phyloP scores from a whole-genome alignment of 768 basidiomycete genomes.

The Russula foetens region DNA sequence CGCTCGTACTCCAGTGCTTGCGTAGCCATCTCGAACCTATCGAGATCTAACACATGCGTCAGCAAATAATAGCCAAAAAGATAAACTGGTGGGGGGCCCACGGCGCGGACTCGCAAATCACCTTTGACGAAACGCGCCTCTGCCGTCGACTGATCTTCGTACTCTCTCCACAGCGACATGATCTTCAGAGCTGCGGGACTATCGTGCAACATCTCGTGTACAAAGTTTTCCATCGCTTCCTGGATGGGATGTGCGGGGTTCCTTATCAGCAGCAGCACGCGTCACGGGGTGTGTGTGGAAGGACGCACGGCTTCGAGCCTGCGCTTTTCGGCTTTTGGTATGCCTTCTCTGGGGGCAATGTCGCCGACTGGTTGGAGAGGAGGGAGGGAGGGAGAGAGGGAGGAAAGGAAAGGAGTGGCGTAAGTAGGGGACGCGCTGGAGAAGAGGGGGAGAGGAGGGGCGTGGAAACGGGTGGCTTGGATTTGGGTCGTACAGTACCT shows the following conservation, averaged over 20 bases:
- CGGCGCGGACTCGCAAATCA: conserved; percentile 34
- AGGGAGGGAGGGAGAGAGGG: neutral
- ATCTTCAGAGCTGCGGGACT: conserved; percentile 63
- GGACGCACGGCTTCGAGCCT: conserved; percentile 57
- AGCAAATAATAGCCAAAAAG: neutral
- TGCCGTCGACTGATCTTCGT: conserved; percentile 61
- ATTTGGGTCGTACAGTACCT: conserved; percentile 41
- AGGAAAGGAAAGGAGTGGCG: neutral
- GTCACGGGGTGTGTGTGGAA: no score
- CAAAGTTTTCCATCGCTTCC: conserved; percentile 88
- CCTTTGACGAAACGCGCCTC: conserved; percentile 90
- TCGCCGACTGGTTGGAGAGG: conserved; percentile 66
- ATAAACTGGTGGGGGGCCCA: no score
- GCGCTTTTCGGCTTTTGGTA: conserved; percentile 74
- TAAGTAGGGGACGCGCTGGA: neutral
- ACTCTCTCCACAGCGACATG: conserved; percentile 74
- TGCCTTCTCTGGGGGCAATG: conserved; percentile 83
- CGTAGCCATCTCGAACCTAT: conserved; percentile 80
- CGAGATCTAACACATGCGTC: conserved; percentile 48
- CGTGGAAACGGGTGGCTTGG: neutral
- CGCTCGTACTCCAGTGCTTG: conserved; percentile 78
- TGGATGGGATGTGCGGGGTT: conserved; percentile 36
- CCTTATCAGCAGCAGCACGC: neutral
- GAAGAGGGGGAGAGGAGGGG: no score
- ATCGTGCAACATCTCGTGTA: conserved; percentile 80